Evolutionary conservation across 768 basidiomycete species (phyloP), one percentile per base, ranked within the genome.

Genomic region (Pleurotus platypus): DNA sequence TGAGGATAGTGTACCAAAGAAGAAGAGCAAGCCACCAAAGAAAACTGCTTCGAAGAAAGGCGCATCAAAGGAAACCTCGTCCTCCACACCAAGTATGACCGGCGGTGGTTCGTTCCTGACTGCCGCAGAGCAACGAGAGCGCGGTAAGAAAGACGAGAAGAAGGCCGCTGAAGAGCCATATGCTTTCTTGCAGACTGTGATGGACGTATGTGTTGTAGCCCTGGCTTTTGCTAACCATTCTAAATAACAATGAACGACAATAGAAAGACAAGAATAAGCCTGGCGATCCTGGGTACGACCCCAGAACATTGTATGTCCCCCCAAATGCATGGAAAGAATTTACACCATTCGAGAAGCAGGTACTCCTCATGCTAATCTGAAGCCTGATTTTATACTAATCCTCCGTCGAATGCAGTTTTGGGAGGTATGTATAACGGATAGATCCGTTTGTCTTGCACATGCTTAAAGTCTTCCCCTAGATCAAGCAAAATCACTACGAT

Each of bases 401-500:
- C 49, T 30, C 35, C 4, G 50, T 55, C 9, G 30, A 11, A 35
- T 54, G 20, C 65, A 92, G 83, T 91, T 91, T 59, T 88, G 86
- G 86, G 86, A 88, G 81, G 84, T 83, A 66, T 11, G 15, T 46
- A 24, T 35, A 20, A 48, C 57, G 2, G 40, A 20, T 49, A 20
- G 26, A 20, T 30, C 16, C 30, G n/a, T 11, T 49, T 16, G 11
- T 6, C 22, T 15, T 5, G 13, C 30, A 27, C 16, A 49, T 20
- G 16, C 16, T 20, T n/a, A 49, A 27, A 22, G 11, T 54, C 40
- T 11, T 35, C 30, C 55, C 58, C 43, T 48, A 93, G 80, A 99
- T 99, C 77, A 99, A 98, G 69, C 93, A 96, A 71, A 89, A 94
- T 65, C 94, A 98, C 67, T 98, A 85, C 67, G 97, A 99, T 71